Conservation (phyloP, 805 yeast genomes). For the Sungouiozyma ichnusensis region DNA sequence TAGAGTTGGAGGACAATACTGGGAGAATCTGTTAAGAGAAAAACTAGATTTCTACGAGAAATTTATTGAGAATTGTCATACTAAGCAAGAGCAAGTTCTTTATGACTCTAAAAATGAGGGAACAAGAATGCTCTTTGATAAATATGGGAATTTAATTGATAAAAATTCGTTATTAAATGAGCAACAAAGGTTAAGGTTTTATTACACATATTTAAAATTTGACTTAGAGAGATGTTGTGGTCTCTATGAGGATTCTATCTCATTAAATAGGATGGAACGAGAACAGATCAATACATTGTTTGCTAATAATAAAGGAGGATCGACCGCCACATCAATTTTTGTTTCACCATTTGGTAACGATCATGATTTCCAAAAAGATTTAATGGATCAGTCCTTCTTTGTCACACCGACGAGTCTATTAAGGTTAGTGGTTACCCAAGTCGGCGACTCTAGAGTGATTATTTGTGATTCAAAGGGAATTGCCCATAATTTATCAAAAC, state of each 20-base stretch:
- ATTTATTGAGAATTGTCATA: slow-evolving; percentile 26
- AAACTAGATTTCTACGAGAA: slow-evolving; percentile 28
- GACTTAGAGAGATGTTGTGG: slow-evolving; percentile 26
- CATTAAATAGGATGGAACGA: neutral
- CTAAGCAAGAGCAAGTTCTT: slow-evolving; percentile 27
- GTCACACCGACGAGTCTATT: slow-evolving; percentile 56
- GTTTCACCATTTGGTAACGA: slow-evolving; percentile 26
- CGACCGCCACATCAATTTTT: slow-evolving; percentile 61
- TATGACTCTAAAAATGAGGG: slow-evolving; percentile 17
- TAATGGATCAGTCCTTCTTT: slow-evolving; percentile 23
- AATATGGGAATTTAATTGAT: slow-evolving; percentile 29
- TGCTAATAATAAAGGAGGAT: slow-evolving; percentile 40
- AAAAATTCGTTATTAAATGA: slow-evolving; percentile 26
- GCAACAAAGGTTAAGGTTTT: slow-evolving; percentile 23
- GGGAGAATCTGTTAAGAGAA: slow-evolving; percentile 64
- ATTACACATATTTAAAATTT: slow-evolving; percentile 20
- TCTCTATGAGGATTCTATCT: slow-evolving; percentile 2
- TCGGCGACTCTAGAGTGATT: slow-evolving; percentile 86
- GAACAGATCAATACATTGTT: slow-evolving; percentile 9
- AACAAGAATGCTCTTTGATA: slow-evolving; percentile 28
- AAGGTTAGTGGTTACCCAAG: slow-evolving; percentile 70
- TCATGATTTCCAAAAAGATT: slow-evolving; percentile 5
- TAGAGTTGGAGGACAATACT: slow-evolving; percentile 67
- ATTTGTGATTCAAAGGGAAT: slow-evolving; percentile 73
- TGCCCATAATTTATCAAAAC: slow-evolving; percentile 66